Percentiles rank a stretch among this genome's conserved stretches.
Evolutionary conservation across 768 basidiomycete genomes (phyloP).

Genomic region (Mycena latifolia): DNA sequence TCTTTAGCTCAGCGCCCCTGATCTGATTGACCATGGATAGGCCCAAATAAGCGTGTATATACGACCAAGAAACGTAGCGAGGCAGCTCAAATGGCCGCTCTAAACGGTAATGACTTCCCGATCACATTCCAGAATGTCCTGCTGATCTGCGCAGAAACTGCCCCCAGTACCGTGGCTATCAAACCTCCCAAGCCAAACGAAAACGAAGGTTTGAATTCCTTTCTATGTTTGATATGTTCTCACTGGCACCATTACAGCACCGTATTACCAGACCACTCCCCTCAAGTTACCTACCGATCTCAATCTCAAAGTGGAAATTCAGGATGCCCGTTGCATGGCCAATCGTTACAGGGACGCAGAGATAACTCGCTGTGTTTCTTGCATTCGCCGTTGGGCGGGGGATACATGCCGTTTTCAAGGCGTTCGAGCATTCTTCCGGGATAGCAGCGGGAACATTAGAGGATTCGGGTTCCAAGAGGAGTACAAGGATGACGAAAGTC

Average conservation of each 20-base stretch:
- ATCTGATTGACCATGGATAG: constrained; percentile 39
- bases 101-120: constrained; percentile 62
- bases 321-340: constrained; percentile 88
- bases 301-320: constrained; percentile 66
- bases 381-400: constrained; percentile 89
- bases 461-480: constrained; percentile 75
- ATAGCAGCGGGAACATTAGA: constrained; percentile 38
- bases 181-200: neutral
- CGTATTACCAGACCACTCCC: constrained; percentile 14
- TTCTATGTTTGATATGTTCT: neutral
- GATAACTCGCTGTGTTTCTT: constrained; percentile 86
- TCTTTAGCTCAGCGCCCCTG: constrained; percentile 18
- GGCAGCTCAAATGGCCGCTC: constrained; percentile 72
- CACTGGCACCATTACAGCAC: constrained; percentile 27
- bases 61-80: constrained; percentile 81
- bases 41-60: constrained; percentile 73
- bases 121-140: constrained; percentile 22
- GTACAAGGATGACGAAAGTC: constrained; percentile 63
- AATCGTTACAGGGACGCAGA: constrained; percentile 76
- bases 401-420: constrained; percentile 90
- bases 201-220: constrained; percentile 14
- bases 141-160: constrained; percentile 12
- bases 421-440: constrained; percentile 83
- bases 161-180: constrained; percentile 11
- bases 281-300: constrained; percentile 39